Evolutionary conservation across 129 eudicot genomes (phyloP), one percentile per base, ranked within the genome.

Genomic region (Flaveria trinervia): DNA sequence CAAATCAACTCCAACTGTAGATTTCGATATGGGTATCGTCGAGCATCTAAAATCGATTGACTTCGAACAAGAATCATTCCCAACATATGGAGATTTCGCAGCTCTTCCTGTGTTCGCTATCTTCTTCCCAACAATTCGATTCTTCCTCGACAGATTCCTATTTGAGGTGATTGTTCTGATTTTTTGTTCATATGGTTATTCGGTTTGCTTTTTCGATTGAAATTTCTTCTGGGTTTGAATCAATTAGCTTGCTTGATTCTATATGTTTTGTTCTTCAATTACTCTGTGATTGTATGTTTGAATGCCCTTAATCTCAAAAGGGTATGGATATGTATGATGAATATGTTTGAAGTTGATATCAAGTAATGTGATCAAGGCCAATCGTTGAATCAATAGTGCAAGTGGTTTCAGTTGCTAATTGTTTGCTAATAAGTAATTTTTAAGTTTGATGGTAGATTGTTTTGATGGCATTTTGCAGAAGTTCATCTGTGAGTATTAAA

Each of bases 31-130:
- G 81, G 75, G 22, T 23, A 9, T 77, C 48, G 9, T 30, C 20
- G 69, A 77, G 5, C 4, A 25, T 56, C 8, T 69, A 25, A 76
- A 55, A 22, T 73, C 83, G 39, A 55, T 90, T 13, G 90, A 93
- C 76, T 87, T 89, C 82, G 90, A 91, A 49, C 85, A 85, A 0
- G 98, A 91, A 89, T 93, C 98, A 1, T 85, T 80, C 76, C 89
- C 97, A 13, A 68, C 80, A 41, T 93, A 85, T 74, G 83, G 33
- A 56, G 98, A 93, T 89, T 93, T 90, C 70, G n/a, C 77, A 0
- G 65, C 77, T 70, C 86, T 93, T 46, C 98, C 98, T 0, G 11
- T 91, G 12, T 83, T 93, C 76, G 97, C 97, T 20, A 60, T 91
- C 33, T 84, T 93, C 80, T 93, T 93, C 73, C 96, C 89, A 18